Conservation (phyloP, 2,329 filamentous ascomycete genomes). For the Ophidiomyces ophidiicola region DNA sequence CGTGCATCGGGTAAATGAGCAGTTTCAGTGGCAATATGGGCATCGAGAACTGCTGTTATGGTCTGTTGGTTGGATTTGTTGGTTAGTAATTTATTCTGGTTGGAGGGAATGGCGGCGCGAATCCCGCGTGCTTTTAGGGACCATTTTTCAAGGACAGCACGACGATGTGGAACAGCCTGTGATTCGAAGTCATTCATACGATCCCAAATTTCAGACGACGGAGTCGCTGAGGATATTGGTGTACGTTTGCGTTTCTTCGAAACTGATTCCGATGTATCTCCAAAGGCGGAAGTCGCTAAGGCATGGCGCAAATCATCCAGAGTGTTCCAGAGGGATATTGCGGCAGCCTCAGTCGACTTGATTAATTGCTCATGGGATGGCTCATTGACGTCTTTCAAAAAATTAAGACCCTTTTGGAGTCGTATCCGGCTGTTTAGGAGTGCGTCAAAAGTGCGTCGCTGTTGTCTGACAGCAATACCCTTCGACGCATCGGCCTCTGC, state of each 20-base stretch:
- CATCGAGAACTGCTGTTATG: conserved; percentile 34
- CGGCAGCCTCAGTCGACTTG: conserved; percentile 72
- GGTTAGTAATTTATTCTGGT: conserved; percentile 48
- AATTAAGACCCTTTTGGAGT: conserved; percentile 78
- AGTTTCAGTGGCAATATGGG: conserved; percentile 33
- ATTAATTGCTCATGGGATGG: conserved; percentile 38
- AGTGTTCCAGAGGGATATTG: conserved; percentile 71
- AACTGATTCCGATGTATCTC: conserved; percentile 19
- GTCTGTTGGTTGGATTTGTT: conserved; percentile 41
- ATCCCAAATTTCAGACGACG: conserved; percentile 58
- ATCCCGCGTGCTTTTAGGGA: conserved; percentile 58
- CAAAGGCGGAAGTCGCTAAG: conserved; percentile 28
- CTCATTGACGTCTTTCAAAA: conserved; percentile 54
- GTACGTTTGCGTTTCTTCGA: conserved; percentile 38
- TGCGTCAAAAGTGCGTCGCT: conserved; percentile 75
- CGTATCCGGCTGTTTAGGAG: conserved; percentile 84
- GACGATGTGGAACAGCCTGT: conserved; percentile 48
- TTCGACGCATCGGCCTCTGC: conserved; percentile 70
- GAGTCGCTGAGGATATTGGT: conserved; percentile 37
- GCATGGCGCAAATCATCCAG: conserved; percentile 36
- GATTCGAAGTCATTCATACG: conserved; percentile 56
- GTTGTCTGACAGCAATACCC: conserved; percentile 71
- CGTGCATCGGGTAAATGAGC: conserved; percentile 30
- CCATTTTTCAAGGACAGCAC: conserved; percentile 76
- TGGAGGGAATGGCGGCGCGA: conserved; percentile 36